Evolutionary conservation across 306 rosid genomes (phyloP), one percentile per base, ranked within the genome.

Genomic region (Hippophae gyantsensis): DNA sequence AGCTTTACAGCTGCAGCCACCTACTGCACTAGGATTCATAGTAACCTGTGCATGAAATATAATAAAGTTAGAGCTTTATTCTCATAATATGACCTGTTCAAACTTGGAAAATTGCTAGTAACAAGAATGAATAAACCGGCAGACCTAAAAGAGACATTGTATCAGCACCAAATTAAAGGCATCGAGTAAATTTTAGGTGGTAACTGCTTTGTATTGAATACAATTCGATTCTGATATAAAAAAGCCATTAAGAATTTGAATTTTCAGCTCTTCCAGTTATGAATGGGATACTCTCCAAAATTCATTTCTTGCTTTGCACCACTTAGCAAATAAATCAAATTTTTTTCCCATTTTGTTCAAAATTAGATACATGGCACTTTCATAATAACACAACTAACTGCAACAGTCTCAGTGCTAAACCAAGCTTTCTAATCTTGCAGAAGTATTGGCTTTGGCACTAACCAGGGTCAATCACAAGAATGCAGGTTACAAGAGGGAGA

Each of bases 1-100:
- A 71, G 84, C 78, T 77, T 92, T 85, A 72, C 98, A 87, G 69
- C 96, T 87, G 75, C 98, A 92, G 52, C 96, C 98, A 12, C 94
- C 95, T 38, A 87, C 96, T 13, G 95, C 98, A 68, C 98, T 92
- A 56, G 96, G 95, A 81, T 85, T 92, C 61, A 83, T 84, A 3
- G 87, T 79, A 65, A 87, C 98, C 98, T 87, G 76, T 65, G 68
- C 52, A 57, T 64, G 65, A 68, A 69, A 71, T 71, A 77, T 69
- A 57, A 72, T 60, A 43, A 32, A 42, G 9, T 14, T 38, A 55
- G 13, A 23, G 46, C 43, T 27, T 25, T 43, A 32, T 52, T 25
- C 54, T 47, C 49, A 11, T 50, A 46, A 57, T 54, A 64, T 49
- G 42, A 48, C 27, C 13, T 42, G 10, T 65, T 40, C 43, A 67